phyloP scores from a whole-genome alignment of 441 rosid species.

The Gossypium lobatum region DNA sequence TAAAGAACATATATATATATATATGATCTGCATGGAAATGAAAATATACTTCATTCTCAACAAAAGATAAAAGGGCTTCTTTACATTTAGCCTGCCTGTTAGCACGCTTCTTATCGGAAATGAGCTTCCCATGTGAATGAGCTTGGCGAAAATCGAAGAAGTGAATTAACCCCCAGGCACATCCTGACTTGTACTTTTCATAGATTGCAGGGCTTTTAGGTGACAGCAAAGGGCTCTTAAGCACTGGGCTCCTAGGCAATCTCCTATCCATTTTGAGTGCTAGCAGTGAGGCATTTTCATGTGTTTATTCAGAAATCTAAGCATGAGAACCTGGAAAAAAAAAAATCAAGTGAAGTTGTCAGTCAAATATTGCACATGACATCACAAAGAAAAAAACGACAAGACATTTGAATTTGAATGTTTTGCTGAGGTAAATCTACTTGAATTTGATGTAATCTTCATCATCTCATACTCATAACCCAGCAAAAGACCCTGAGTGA shows the following conservation, averaged over 20 bases:
- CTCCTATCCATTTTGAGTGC: conserved; percentile 29
- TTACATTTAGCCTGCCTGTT: conserved; percentile 40
- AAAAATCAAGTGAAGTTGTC: not conserved
- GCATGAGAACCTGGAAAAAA: not conserved
- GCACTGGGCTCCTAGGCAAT: conserved; percentile 41
- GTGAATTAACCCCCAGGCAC: conserved; percentile 49
- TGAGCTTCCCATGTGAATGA: conserved; percentile 41
- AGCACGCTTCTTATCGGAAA: conserved; percentile 30
- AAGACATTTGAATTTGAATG: not conserved
- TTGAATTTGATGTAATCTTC: not conserved
- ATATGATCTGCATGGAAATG: not conserved
- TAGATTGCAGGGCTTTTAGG: conserved; percentile 54
- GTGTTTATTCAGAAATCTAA: conserved; percentile 9
- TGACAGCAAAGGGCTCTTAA: conserved; percentile 36
- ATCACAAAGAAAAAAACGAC: not conserved
- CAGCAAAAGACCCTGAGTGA: not conserved
- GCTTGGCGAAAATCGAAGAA: conserved; percentile 49
- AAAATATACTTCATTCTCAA: not conserved
- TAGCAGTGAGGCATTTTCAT: not conserved
- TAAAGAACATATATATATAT: not conserved
- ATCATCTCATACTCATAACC: not conserved
- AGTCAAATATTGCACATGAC: not conserved
- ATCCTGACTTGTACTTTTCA: conserved; percentile 63
- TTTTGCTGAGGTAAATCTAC: not conserved
- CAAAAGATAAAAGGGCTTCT: not conserved